Evolutionary conservation across 306 rosid species (phyloP).

Genomic region (Acacia acuminata): DNA sequence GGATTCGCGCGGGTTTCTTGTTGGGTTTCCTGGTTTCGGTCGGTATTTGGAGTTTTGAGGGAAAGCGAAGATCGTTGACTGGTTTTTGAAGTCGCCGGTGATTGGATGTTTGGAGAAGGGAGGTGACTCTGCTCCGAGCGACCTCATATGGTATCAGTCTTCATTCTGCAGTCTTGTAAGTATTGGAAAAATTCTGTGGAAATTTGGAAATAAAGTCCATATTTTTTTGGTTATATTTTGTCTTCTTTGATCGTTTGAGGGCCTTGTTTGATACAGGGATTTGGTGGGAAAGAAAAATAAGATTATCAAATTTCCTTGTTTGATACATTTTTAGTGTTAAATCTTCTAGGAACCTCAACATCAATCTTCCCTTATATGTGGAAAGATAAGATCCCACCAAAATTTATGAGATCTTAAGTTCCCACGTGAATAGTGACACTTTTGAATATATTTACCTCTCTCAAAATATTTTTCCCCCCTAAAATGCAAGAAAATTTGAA

Average conservation of each 20-base stretch:
- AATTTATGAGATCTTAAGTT: too few species aligned
- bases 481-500: too few species aligned
- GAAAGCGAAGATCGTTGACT: constrained; percentile 31
- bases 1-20: constrained; percentile 25
- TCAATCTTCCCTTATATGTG: too few species aligned
- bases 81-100: constrained; percentile 20
- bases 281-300: too few species aligned
- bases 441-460: too few species aligned
- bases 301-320: too few species aligned
- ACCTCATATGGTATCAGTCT: constrained; percentile 26
- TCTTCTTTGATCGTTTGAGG: background rate
- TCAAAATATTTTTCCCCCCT: too few species aligned
- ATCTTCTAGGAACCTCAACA: too few species aligned
- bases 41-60: constrained; percentile 20
- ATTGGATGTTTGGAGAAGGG: constrained; percentile 8
- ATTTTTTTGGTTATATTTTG: background rate
- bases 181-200: background rate
- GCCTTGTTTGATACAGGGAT: too few species aligned
- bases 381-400: too few species aligned
- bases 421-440: too few species aligned
- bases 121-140: constrained; percentile 18
- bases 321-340: too few species aligned
- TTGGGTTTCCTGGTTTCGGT: constrained; percentile 32
- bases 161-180: constrained; percentile 26
- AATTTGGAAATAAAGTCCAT: background rate